phyloP scores from a whole-genome alignment of 129 eudicot genomes.

The Heracleum sosnowskyi region DNA sequence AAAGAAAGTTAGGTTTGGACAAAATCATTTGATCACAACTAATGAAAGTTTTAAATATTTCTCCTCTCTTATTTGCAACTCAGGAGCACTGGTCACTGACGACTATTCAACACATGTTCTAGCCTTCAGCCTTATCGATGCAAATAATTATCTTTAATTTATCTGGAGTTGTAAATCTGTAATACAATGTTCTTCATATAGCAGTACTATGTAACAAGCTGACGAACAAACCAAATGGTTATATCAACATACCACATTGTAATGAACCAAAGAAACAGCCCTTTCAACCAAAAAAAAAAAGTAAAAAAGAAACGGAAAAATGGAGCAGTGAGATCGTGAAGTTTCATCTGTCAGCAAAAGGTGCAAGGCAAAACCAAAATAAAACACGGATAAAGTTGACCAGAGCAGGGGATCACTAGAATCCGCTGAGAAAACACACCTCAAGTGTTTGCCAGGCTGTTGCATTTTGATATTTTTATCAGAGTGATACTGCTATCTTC shows the following conservation, averaged over 20 bases:
- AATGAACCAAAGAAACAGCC: neutral
- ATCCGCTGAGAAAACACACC: neutral
- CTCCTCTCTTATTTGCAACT: too few species aligned
- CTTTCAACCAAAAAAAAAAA: neutral
- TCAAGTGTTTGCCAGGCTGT: neutral
- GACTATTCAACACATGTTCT: too few species aligned
- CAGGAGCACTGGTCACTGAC: too few species aligned
- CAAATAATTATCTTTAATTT: neutral
- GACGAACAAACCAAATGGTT: slow-evolving; percentile 4
- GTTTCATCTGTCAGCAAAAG: slow-evolving; percentile 1
- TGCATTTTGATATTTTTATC: neutral
- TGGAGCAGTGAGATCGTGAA: neutral
- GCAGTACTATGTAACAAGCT: neutral
- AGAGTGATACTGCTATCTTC: neutral
- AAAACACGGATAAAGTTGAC: neutral
- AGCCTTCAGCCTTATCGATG: neutral
- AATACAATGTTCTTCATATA: neutral
- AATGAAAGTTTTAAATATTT: too few species aligned
- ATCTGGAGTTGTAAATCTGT: neutral
- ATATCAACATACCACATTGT: neutral
- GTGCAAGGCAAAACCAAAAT: neutral
- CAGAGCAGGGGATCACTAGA: neutral
- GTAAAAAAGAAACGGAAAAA: neutral
- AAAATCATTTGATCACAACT: too few species aligned
- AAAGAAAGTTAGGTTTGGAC: too few species aligned